Conservation (phyloP, 1,139 yeast species). For the Taphrina flavorubra region DNA sequence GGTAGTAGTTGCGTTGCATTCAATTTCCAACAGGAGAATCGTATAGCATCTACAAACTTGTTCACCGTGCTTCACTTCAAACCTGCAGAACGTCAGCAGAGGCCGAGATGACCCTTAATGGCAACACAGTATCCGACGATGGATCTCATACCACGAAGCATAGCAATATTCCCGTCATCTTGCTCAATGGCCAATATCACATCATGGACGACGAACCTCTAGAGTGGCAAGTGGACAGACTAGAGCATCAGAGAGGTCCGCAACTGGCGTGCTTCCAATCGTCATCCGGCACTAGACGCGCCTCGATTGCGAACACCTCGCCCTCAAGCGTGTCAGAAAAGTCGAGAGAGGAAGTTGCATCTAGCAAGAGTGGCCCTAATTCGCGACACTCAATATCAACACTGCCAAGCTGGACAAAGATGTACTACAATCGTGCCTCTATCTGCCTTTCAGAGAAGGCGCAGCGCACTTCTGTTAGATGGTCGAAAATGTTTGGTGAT, state of each 20-base stretch:
- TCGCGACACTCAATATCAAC: not conserved
- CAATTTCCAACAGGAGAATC: too few species aligned
- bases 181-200: not conserved
- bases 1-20: too few species aligned
- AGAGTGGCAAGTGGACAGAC: not conserved
- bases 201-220: slow-evolving; percentile 5
- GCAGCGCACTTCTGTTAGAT: not conserved
- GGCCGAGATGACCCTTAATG: not conserved
- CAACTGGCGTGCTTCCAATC: not conserved
- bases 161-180: not conserved
- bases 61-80: too few species aligned
- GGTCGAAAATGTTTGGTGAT: not conserved
- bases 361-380: not conserved
- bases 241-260: not conserved
- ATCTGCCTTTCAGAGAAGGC: not conserved
- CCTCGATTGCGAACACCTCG: not conserved
- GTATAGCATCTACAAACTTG: too few species aligned
- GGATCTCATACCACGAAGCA: not conserved
- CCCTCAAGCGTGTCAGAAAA: not conserved
- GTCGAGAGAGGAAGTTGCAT: not conserved
- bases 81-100: too few species aligned
- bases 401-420: slow-evolving; percentile 10
- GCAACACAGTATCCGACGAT: not conserved
- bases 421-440: slow-evolving; percentile 18
- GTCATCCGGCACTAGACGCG: not conserved